phyloP scores from a whole-genome alignment of 2,329 filamentous ascomycete genomes.

The Colletotrichum nymphaeae region DNA sequence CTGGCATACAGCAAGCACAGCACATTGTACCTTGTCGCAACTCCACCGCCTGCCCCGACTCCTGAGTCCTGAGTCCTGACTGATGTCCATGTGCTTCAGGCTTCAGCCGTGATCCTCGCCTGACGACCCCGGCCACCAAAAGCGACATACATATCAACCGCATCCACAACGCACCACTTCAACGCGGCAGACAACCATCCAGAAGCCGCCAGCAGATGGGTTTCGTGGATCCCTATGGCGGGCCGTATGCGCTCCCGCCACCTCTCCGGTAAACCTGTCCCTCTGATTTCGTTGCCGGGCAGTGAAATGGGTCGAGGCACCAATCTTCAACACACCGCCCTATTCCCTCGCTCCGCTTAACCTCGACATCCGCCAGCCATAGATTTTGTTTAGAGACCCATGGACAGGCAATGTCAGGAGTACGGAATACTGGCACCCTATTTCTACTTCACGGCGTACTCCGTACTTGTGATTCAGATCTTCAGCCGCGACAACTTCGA shows the following conservation, averaged over 20 bases:
- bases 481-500: not conserved
- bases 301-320: not conserved
- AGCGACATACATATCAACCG: conserved; percentile 11
- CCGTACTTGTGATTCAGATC: not conserved
- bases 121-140: conserved; percentile 23
- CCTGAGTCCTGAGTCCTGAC: not conserved
- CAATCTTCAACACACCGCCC: conserved; percentile 26
- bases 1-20: not conserved
- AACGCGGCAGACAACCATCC: not conserved
- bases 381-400: not conserved
- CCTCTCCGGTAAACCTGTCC: conserved; percentile 13
- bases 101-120: conserved; percentile 14
- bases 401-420: not conserved
- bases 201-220: conserved; percentile 7
- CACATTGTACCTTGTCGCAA: conserved; percentile 9
- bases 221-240: conserved; percentile 16
- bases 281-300: not conserved
- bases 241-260: conserved; percentile 26
- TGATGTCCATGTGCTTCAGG: conserved; percentile 11
- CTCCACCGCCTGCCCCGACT: not conserved
- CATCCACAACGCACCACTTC: conserved; percentile 12
- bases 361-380: not conserved
- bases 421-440: not conserved
- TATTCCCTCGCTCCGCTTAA: not conserved
- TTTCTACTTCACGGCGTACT: not conserved